phyloP scores from a whole-genome alignment of 2,329 filamentous ascomycete genomes.

The Sclerotinia spermophila region DNA sequence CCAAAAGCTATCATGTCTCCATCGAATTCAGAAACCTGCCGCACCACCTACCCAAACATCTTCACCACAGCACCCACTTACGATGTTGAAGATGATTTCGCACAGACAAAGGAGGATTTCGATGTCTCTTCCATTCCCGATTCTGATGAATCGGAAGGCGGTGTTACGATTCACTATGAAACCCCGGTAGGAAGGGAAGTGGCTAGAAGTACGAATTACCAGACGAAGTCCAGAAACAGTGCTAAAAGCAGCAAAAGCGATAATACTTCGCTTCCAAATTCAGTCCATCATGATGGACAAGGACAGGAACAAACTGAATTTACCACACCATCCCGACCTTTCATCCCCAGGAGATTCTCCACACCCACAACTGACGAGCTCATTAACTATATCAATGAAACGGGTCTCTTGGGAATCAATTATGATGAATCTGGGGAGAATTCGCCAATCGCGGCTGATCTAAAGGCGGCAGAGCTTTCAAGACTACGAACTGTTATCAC shows the following conservation, averaged over 20 bases:
- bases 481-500: neutral
- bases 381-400: neutral
- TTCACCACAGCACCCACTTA: neutral
- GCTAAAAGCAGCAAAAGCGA: fast-evolving
- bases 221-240: no score
- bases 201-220: fast-evolving
- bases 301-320: no score
- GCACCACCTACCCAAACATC: fast-evolving
- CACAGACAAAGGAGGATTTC: neutral
- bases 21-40: no score
- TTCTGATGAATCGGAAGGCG: neutral
- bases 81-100: neutral
- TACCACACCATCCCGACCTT: neutral
- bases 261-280: fast-evolving
- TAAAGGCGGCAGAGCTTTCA: neutral
- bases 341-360: neutral
- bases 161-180: neutral
- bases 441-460: fast-evolving
- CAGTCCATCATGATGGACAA: neutral
- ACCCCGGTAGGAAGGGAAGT: fast-evolving
- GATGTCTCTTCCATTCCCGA: neutral
- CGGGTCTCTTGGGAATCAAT: neutral
- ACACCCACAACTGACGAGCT: neutral
- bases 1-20: neutral
- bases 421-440: fast-evolving